Percentiles rank a stretch among this genome's conserved stretches.
Conservation (phyloP, 2,329 filamentous ascomycete genomes). For the Talaromyces atroroseus region DNA sequence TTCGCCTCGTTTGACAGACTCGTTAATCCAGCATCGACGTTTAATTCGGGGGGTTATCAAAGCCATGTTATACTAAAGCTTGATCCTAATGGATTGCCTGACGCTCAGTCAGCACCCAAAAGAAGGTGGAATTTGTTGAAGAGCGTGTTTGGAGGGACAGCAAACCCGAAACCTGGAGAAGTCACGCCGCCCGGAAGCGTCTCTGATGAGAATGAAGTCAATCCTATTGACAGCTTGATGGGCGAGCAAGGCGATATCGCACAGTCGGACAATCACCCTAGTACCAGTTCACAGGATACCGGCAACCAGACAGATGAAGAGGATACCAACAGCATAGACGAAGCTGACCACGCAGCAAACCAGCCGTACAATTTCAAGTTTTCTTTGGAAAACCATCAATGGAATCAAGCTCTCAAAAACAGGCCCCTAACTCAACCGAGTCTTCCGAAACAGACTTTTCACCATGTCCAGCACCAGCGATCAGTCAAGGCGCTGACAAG, state of each 20-base stretch:
- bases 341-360: constrained; percentile 38
- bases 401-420: constrained; percentile 46
- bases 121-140: constrained; percentile 50
- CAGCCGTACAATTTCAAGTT: constrained; percentile 61
- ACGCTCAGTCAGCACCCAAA: constrained; percentile 14
- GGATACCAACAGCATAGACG: constrained; percentile 21
- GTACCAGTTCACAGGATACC: constrained; percentile 21
- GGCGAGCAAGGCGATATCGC: constrained; percentile 15
- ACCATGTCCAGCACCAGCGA: constrained; percentile 43
- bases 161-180: constrained; percentile 41
- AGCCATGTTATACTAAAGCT: constrained; percentile 14
- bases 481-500: constrained; percentile 15
- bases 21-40: constrained; percentile 37
- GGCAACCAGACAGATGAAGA: constrained; percentile 20
- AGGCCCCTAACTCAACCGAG: constrained; percentile 51
- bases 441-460: constrained; percentile 53
- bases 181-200: constrained; percentile 34
- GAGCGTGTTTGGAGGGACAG: constrained; percentile 45
- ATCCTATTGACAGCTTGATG: constrained; percentile 18
- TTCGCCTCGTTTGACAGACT: constrained; percentile 63
- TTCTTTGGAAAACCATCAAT: constrained; percentile 59
- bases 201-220: constrained; percentile 32
- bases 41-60: constrained; percentile 6
- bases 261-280: constrained; percentile 10
- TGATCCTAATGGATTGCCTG: constrained; percentile 15